phyloP scores from a whole-genome alignment of 78 protist species.

The Dictyostelium capitatum region DNA sequence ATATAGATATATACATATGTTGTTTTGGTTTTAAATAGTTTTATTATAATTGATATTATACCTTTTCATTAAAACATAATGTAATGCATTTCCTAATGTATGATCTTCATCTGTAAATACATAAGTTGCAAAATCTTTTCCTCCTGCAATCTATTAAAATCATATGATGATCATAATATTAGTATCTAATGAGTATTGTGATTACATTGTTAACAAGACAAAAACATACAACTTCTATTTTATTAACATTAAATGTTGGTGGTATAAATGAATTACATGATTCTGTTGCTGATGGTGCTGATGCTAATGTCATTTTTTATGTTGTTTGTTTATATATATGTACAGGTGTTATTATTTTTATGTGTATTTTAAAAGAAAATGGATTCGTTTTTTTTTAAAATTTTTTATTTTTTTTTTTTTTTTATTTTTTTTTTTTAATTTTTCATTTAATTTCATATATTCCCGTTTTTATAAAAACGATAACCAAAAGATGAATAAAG shows the following conservation, averaged over 20 bases:
- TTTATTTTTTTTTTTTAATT: neutral
- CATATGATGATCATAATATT: neutral
- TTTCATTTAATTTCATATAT: too few species aligned
- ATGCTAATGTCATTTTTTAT: conserved; percentile 42
- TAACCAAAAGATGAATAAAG: neutral
- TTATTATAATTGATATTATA: neutral
- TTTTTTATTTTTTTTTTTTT: neutral
- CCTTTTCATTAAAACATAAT: conserved; percentile 84
- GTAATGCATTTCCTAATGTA: conserved; percentile 79
- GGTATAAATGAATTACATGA: conserved; percentile 39
- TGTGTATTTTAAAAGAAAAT: neutral
- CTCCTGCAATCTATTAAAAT: conserved; percentile 56
- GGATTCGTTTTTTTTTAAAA: neutral
- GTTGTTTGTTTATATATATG: neutral
- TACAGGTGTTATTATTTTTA: neutral
- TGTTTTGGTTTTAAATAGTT: neutral
- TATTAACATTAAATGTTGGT: conserved; percentile 38
- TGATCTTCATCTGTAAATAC: conserved; percentile 82
- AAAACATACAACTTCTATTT: conserved; percentile 53
- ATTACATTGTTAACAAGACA: too few species aligned
- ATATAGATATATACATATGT: neutral
- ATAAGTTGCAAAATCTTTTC: conserved; percentile 82
- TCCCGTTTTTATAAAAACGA: neutral
- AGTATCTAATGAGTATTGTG: too few species aligned
- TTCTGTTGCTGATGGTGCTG: neutral